These are phyloP conservation scores for Gardenia jasminoides DNA, from an alignment of 257 asterid species.

Conservation along the genomic window DNA sequence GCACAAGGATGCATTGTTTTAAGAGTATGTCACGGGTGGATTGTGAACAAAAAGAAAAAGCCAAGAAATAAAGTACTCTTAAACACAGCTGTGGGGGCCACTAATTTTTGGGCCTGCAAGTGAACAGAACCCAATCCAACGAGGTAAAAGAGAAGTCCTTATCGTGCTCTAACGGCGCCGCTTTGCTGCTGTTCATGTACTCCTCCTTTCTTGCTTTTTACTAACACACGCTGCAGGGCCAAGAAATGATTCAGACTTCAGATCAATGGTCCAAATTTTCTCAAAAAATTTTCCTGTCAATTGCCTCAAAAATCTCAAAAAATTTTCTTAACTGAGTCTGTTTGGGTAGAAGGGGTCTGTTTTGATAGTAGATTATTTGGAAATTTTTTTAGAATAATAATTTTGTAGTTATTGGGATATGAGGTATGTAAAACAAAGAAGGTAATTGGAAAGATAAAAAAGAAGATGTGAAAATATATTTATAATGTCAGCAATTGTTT, in stretches of 20 bases:
- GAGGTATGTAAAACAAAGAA: too few relatives aligned
- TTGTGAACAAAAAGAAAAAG: conserved; percentile 32
- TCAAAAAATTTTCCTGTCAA: not conserved
- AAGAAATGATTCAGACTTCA: not conserved
- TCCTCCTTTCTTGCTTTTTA: not conserved
- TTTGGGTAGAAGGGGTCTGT: too few relatives aligned
- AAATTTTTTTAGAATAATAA: too few relatives aligned
- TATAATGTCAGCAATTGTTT: too few relatives aligned
- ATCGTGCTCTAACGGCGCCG: conserved; percentile 31
- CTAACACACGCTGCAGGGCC: not conserved
- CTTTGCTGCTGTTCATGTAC: conserved; percentile 1
- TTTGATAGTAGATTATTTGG: too few relatives aligned
- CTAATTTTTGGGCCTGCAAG: not conserved
- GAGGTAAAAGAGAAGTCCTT: conserved; percentile 33
- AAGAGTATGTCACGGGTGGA: conserved; percentile 62
- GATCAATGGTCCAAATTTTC: too few relatives aligned
- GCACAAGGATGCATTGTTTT: conserved; percentile 19
- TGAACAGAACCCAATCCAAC: conserved; percentile 20
- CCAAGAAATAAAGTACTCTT: conserved; percentile 28
- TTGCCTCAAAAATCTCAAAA: too few relatives aligned
- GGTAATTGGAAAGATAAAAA: too few relatives aligned
- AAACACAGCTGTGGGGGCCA: not conserved
- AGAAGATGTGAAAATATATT: too few relatives aligned
- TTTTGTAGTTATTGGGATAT: too few relatives aligned
- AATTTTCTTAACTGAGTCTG: too few relatives aligned